Evolutionary conservation across 2,329 filamentous ascomycete genomes (phyloP), one percentile per base, ranked within the genome.

Genomic region (Anisogramma anomala): DNA sequence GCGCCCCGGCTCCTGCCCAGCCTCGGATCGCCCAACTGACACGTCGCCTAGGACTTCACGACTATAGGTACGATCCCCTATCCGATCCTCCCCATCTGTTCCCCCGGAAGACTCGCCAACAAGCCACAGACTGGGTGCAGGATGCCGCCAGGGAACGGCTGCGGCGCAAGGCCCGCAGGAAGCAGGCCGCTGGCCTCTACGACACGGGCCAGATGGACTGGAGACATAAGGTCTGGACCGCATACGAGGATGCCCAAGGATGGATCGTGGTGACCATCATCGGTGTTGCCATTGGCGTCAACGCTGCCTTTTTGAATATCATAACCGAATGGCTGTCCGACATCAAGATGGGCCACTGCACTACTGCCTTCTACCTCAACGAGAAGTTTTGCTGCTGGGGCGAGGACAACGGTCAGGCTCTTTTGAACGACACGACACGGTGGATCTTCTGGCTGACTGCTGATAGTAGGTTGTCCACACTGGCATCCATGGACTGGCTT

Each of bases 351-450:
- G 91, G 91, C n/a, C 81, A 95, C 62, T 98, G 91, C 68, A 83
- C 79, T 10, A 95, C 88, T 7, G 89, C 80, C 3, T 98, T 96
- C 61, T 98, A 98, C 58, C 71, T 98, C 43, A 98, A 98, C 61
- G 86, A 96, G 69, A 82, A 77, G 58, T 98, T 98, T 60, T 98
- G 91, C 63, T 98, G 91, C 59, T 98, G 88, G 87, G 91, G 91
- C 27, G 84, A 91, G 42, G 87, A 95, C 53, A 82, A 77, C 56
- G 88, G 79, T 79, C 62, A 33, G 64, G 35, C n/a, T 36, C 31
- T 26, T 3, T 23, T 18, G 11, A 30, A n/a, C 7, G 18, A 3
- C 8, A 14, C 2, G 3, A n/a, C n/a, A 10, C 17, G 3, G 17
- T 2, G 22, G 14, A 33, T 5, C 11, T 18, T 17, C n/a, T 15